Conservation (phyloP, 23 red algal species). For the Gracilaria gracilis region DNA sequence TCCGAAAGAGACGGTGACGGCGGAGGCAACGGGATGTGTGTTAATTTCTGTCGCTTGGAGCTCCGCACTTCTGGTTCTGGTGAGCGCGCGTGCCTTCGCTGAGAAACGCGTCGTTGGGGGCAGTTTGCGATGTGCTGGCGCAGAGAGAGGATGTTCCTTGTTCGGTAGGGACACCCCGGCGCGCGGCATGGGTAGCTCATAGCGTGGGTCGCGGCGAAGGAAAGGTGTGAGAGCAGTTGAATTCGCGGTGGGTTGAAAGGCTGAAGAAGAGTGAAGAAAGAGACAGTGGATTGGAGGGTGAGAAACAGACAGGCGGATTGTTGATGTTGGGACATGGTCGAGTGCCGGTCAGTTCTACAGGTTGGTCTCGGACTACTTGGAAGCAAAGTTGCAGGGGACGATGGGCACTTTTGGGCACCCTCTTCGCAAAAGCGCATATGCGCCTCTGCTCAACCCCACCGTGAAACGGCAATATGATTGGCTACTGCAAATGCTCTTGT, state of each 20-base stretch:
- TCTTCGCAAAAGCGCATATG: too few species aligned
- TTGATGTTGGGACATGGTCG: too few species aligned
- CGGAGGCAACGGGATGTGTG: neutral
- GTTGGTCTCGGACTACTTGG: too few species aligned
- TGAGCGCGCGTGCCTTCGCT: neutral
- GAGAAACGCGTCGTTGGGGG: neutral
- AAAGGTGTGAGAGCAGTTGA: neutral
- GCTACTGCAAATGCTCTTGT: too few species aligned
- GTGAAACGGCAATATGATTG: too few species aligned
- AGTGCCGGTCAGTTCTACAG: too few species aligned
- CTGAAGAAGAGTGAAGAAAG: neutral
- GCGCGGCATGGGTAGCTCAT: neutral
- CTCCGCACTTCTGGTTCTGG: neutral
- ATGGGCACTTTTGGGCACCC: too few species aligned
- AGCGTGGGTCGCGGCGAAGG: neutral
- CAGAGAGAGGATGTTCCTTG: neutral
- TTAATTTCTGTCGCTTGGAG: neutral
- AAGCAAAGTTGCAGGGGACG: too few species aligned
- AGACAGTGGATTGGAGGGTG: neutral
- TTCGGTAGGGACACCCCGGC: neutral
- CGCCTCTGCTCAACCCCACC: too few species aligned
- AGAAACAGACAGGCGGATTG: neutral
- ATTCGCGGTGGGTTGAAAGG: neutral
- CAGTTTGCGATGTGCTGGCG: constrained; percentile 2
- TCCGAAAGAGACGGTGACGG: neutral